Conservation (phyloP, 495 filamentous ascomycete genomes). For the Hyaloscypha finlandica region DNA sequence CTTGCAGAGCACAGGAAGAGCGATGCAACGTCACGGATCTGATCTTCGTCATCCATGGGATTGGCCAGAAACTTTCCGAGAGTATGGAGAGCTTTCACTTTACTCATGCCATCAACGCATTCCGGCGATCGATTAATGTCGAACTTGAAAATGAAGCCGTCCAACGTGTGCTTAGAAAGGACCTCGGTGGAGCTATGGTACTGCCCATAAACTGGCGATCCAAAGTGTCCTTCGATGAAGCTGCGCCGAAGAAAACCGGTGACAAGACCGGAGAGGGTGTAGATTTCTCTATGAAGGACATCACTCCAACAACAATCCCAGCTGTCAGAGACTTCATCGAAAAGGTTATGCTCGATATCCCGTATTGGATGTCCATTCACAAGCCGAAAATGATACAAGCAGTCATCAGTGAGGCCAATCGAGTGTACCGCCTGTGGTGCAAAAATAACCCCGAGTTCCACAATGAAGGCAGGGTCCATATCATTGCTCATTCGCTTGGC, state of each 20-base stretch:
- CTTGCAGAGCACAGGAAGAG: conserved; percentile 59
- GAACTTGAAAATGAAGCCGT: conserved; percentile 75
- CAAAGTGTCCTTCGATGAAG: conserved; percentile 79
- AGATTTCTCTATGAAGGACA: conserved; percentile 79
- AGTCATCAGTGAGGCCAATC: conserved; percentile 87
- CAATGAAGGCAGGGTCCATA: conserved; percentile 78
- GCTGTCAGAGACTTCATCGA: conserved; percentile 87
- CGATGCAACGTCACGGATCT: conserved; percentile 80
- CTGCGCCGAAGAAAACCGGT: conserved; percentile 40
- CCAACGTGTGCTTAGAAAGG: conserved; percentile 70
- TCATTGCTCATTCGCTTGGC: conserved; percentile 91
- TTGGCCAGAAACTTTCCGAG: conserved; percentile 96
- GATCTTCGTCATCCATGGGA: conserved; percentile 89
- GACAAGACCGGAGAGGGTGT: conserved; percentile 51
- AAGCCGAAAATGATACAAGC: conserved; percentile 93
- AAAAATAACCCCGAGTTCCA: conserved; percentile 86
- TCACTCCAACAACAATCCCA: conserved; percentile 88
- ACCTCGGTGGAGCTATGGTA: conserved; percentile 59
- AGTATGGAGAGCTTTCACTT: conserved; percentile 96
- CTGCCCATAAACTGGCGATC: conserved; percentile 82
- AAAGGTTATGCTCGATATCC: conserved; percentile 97
- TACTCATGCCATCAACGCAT: conserved; percentile 89
- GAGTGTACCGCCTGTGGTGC: conserved; percentile 92
- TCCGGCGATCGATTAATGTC: conserved; percentile 83
- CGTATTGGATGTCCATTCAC: conserved; percentile 94